Evolutionary conservation across 1,284 basidiomycete species (phyloP).

Genomic region (Fistulinella cinereoalba): DNA sequence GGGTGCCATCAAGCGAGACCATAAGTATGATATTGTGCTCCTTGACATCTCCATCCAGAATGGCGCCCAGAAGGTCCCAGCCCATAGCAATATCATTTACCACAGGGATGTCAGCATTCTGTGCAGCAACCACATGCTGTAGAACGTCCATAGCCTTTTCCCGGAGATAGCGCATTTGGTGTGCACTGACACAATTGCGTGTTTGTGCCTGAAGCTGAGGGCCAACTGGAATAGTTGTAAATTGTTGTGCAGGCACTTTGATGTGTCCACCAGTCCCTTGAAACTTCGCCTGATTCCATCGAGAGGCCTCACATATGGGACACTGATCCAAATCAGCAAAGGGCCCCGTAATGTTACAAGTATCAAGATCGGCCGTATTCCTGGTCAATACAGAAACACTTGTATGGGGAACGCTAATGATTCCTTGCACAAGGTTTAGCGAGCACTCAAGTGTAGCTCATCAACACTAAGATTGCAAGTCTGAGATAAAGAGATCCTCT

Average conservation of each 20-base stretch:
- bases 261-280: background rate
- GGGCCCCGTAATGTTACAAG: slow-evolving; percentile 1
- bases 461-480: too few relatives aligned
- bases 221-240: slow-evolving; percentile 5
- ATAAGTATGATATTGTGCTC: background rate
- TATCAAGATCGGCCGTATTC: too few relatives aligned
- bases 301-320: background rate
- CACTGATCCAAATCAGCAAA: background rate
- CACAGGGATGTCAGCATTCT: background rate
- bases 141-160: background rate
- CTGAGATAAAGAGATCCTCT: too few relatives aligned
- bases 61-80: slow-evolving; percentile 3
- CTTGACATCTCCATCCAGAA: background rate
- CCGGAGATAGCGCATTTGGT: background rate
- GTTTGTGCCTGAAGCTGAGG: slow-evolving; percentile 3
- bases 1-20: background rate
- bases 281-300: background rate
- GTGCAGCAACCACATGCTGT: background rate
- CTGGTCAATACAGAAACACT: too few relatives aligned
- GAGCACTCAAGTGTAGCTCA: too few relatives aligned
- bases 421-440: too few relatives aligned
- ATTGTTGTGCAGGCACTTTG: background rate
- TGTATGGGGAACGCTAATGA: too few relatives aligned
- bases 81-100: slow-evolving; percentile 4
- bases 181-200: background rate